Percentiles rank a stretch among this genome's conserved stretches.
Conservation (phyloP, 352 stramenopile species). For the Globisporangium uncinulatum region DNA sequence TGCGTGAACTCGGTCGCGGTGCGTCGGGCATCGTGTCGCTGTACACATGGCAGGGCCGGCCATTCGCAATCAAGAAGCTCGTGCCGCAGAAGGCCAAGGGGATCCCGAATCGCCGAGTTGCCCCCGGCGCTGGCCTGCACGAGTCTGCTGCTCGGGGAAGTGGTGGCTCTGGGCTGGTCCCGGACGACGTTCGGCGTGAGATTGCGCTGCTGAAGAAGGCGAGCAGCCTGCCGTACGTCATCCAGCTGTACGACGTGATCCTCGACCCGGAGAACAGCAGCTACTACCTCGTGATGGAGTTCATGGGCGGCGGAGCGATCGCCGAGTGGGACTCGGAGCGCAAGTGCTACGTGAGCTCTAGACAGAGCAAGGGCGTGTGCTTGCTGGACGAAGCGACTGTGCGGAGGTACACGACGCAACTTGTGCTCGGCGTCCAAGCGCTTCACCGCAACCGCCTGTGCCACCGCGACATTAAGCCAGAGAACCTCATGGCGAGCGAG, state of each 20-base stretch:
- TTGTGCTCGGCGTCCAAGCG: constrained; percentile 65
- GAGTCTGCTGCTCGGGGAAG: not conserved
- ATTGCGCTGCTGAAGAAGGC: constrained; percentile 77
- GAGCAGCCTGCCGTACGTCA: constrained; percentile 57
- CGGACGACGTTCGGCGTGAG: constrained; percentile 60
- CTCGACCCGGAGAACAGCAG: constrained; percentile 46
- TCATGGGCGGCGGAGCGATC: constrained; percentile 75
- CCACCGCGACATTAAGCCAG: constrained; percentile 85
- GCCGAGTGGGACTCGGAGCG: constrained; percentile 65
- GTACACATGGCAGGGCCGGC: constrained; percentile 62
- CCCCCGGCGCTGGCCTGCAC: constrained; percentile 6
- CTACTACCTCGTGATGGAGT: constrained; percentile 83
- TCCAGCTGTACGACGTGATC: constrained; percentile 72
- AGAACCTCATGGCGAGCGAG: constrained; percentile 71
- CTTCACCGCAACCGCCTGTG: constrained; percentile 70
- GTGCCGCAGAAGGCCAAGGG: constrained; percentile 46
- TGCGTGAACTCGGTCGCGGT: constrained; percentile 67
- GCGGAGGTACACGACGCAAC: constrained; percentile 46
- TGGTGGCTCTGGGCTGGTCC: constrained; percentile 9
- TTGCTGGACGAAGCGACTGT: constrained; percentile 39
- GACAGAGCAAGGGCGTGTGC: constrained; percentile 33
- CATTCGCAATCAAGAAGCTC: constrained; percentile 70
- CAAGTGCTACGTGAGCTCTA: constrained; percentile 55
- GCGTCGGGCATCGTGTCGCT: constrained; percentile 65
- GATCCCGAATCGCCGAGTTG: constrained; percentile 43